These are phyloP conservation scores for Acanthamoeba lenticulata DNA, from an alignment of 208 protist species.

Conservation along the genomic window DNA sequence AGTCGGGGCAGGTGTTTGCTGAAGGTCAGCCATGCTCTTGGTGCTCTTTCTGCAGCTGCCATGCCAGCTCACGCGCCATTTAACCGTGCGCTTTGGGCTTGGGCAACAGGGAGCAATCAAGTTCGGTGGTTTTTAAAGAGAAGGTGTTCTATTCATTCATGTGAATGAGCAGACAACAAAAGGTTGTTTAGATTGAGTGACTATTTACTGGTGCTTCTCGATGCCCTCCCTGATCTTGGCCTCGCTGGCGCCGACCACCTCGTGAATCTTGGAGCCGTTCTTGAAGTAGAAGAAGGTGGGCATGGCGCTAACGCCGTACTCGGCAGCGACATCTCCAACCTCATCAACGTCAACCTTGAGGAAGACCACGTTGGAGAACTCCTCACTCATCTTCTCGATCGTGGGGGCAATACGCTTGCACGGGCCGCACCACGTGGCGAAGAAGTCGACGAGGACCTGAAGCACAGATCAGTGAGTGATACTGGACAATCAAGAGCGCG, in stretches of 20 bases:
- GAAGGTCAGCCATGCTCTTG: too few species aligned
- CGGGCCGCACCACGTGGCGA: slow-evolving; percentile 78
- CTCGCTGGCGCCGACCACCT: slow-evolving; percentile 74
- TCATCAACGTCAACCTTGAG: slow-evolving; percentile 81
- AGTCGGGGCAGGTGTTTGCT: too few species aligned
- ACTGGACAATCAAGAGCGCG: not conserved
- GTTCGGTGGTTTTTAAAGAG: too few species aligned
- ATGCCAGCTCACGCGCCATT: too few species aligned
- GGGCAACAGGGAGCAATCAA: too few species aligned
- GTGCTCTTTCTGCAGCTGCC: too few species aligned
- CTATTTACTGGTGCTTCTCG: slow-evolving; percentile 67
- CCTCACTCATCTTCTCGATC: slow-evolving; percentile 35
- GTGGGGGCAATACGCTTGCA: slow-evolving; percentile 75
- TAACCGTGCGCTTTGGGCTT: too few species aligned
- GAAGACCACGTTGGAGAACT: slow-evolving; percentile 75
- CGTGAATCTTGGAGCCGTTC: slow-evolving; percentile 70
- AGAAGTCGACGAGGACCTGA: slow-evolving; percentile 77
- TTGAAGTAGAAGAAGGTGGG: slow-evolving; percentile 81
- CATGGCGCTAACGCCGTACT: slow-evolving; percentile 66
- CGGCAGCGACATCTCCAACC: slow-evolving; percentile 9
- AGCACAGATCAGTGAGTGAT: not conserved
- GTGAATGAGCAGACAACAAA: too few species aligned
- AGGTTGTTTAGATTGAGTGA: too few species aligned
- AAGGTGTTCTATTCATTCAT: too few species aligned
- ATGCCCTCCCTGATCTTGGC: slow-evolving; percentile 64